A percentile compares a stretch with the other conserved stretches of the same genome.
These are phyloP conservation scores for Kwoniella mangroviensis DNA, from an alignment of 768 basidiomycete species.

Conservation along the genomic window DNA sequence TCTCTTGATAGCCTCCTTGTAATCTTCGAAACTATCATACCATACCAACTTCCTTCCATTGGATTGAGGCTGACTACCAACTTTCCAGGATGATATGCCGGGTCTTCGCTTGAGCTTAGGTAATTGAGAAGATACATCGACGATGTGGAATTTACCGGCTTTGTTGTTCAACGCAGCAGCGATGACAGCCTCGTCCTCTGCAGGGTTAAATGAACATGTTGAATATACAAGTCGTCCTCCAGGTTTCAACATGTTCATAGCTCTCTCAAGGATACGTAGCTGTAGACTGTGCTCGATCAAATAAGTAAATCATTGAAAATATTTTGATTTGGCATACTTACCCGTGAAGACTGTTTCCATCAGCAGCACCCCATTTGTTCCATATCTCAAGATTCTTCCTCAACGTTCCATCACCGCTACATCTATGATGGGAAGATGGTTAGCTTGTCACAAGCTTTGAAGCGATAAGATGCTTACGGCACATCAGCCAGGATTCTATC, in stretches of 20 bases:
- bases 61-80: constrained; percentile 60
- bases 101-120: constrained; percentile 75
- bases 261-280: constrained; percentile 86
- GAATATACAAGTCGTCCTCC: constrained; percentile 96
- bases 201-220: constrained; percentile 94
- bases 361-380: constrained; percentile 85
- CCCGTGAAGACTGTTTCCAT: constrained; percentile 90
- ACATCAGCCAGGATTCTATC: constrained; percentile 96
- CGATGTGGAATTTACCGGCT: constrained; percentile 69
- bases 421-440: constrained; percentile 40
- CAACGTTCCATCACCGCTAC: constrained; percentile 94
- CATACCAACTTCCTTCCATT: constrained; percentile 29
- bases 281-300: constrained; percentile 68
- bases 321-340: constrained; percentile 57
- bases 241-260: constrained; percentile 83
- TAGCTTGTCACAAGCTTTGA: not conserved
- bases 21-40: constrained; percentile 65
- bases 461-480: constrained; percentile 63
- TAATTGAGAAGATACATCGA: constrained; percentile 75
- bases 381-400: constrained; percentile 95
- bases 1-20: constrained; percentile 61
- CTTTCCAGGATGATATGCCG: constrained; percentile 78
- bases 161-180: constrained; percentile 76
- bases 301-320: not conserved
- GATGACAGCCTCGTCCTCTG: constrained; percentile 96